Percentiles rank a stretch among this genome's conserved stretches.
These are phyloP conservation scores for Ophiosphaerella herpotricha DNA, from an alignment of 2,329 filamentous ascomycete species.

Conservation along the genomic window DNA sequence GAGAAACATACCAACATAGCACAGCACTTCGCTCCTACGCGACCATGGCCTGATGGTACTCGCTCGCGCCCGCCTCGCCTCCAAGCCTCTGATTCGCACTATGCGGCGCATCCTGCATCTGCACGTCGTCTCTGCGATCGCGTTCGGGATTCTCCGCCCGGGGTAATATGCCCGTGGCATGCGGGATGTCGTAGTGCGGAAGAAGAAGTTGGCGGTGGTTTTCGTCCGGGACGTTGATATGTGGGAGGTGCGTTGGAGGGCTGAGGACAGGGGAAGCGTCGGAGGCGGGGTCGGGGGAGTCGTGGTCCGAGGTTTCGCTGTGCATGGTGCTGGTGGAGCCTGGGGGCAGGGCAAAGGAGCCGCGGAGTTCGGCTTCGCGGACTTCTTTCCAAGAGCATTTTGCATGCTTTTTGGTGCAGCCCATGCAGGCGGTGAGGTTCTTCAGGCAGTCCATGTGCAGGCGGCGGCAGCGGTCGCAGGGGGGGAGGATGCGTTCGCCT, in stretches of 20 bases:
- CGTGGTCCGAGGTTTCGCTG: conserved; percentile 39
- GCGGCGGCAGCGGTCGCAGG: conserved; percentile 81
- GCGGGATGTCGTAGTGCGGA: conserved; percentile 12
- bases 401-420: conserved; percentile 88
- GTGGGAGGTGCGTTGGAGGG: conserved; percentile 11
- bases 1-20: not conserved
- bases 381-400: conserved; percentile 86
- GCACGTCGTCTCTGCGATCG: conserved; percentile 30
- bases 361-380: conserved; percentile 68
- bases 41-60: conserved; percentile 33
- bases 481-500: conserved; percentile 76
- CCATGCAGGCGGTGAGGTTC: conserved; percentile 82
- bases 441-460: conserved; percentile 83
- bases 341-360: conserved; percentile 27
- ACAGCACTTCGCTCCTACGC: conserved; percentile 12
- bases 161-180: conserved; percentile 21
- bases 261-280: conserved; percentile 38
- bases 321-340: conserved; percentile 32
- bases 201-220: conserved; percentile 2
- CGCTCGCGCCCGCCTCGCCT: conserved; percentile 17
- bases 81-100: conserved; percentile 19
- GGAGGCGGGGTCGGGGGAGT: conserved; percentile 33
- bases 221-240: not conserved
- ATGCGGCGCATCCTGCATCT: conserved; percentile 42
- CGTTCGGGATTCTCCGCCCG: conserved; percentile 31